phyloP scores from a whole-genome alignment of 495 filamentous ascomycete genomes.

The Rostrohypoxylon terebratum region DNA sequence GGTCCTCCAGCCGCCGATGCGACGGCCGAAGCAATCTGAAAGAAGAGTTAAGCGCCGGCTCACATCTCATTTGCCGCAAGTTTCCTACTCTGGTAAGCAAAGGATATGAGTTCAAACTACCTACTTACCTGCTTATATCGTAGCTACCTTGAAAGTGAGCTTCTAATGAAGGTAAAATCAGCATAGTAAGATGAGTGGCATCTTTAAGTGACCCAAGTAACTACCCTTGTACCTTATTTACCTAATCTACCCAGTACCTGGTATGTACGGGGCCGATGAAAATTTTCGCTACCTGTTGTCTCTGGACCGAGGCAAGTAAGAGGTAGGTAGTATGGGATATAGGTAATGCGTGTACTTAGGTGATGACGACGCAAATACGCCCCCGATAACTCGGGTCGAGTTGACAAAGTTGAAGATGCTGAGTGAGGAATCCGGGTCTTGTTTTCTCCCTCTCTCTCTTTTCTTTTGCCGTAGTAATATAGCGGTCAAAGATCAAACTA shows the following conservation, averaged over 20 bases:
- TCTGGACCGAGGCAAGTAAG: background rate
- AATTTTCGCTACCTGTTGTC: background rate
- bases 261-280: background rate
- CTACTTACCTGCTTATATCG: background rate
- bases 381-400: background rate
- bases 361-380: constrained; percentile 8
- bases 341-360: too few species aligned
- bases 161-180: constrained; percentile 3
- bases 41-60: constrained; percentile 30
- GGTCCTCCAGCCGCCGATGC: constrained; percentile 39
- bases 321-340: background rate
- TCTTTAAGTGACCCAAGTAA: background rate
- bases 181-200: constrained; percentile 19
- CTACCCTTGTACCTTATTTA: background rate
- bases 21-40: constrained; percentile 28
- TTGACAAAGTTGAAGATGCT: background rate
- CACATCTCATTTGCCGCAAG: constrained; percentile 33
- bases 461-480: background rate
- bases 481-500: constrained; percentile 25
- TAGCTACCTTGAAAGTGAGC: background rate
- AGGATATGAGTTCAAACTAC: background rate
- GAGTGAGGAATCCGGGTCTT: background rate
- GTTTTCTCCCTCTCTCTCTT: too few species aligned
- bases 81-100: constrained; percentile 22
- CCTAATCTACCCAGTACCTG: background rate